These are phyloP conservation scores for Barnettozyma salicaria DNA, from an alignment of 805 yeast genomes.

Conservation along the genomic window DNA sequence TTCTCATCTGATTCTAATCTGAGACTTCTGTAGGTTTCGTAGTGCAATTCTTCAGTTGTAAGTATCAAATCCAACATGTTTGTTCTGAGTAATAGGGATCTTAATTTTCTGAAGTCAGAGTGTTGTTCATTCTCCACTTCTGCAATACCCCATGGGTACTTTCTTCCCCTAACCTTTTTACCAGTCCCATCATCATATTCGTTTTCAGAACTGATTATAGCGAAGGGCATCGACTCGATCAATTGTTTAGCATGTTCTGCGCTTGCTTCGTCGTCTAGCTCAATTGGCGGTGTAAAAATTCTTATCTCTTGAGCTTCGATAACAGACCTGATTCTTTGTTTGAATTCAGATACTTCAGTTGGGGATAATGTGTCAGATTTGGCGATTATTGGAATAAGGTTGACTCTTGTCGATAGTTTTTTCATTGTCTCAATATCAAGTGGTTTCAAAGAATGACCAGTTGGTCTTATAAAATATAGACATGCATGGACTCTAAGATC, in stretches of 20 bases:
- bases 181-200: conserved; percentile 62
- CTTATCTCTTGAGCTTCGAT: conserved; percentile 80
- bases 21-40: conserved; percentile 68
- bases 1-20: conserved; percentile 51
- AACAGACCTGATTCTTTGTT: conserved; percentile 64
- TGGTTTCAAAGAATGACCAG: conserved; percentile 83
- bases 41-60: conserved; percentile 76
- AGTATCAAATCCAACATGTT: conserved; percentile 77
- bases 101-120: conserved; percentile 78
- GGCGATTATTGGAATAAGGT: conserved; percentile 75
- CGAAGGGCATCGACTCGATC: conserved; percentile 83
- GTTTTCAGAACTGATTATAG: conserved; percentile 72
- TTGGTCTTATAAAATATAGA: conserved; percentile 84
- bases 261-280: conserved; percentile 65
- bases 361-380: conserved; percentile 26
- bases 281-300: conserved; percentile 80
- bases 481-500: conserved; percentile 91
- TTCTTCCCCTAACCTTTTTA: conserved; percentile 64
- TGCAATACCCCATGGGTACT: conserved; percentile 87
- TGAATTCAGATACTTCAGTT: conserved; percentile 24
- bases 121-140: conserved; percentile 83
- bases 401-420: conserved; percentile 70
- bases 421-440: conserved; percentile 87
- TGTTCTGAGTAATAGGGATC: conserved; percentile 73
- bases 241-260: conserved; percentile 76